phyloP scores from a whole-genome alignment of 2,329 filamentous ascomycete species.

The Xylariales sp. region DNA sequence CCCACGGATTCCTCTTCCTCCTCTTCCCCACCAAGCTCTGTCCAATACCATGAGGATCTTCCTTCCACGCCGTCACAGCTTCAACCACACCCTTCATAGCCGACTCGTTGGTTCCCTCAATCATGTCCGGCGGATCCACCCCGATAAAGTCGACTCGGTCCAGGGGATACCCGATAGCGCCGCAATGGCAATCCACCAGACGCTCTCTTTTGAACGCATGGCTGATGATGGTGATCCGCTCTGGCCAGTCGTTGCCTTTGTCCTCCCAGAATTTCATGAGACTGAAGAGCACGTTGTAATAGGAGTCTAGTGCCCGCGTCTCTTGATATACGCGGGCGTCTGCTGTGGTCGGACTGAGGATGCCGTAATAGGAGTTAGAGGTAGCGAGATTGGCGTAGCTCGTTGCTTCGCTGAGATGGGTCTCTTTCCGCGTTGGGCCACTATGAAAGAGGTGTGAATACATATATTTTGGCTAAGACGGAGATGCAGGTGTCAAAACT shows the following conservation, averaged over 20 bases:
- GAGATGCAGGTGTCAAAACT: too few species aligned
- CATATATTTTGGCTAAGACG: background rate
- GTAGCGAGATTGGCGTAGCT: slow-evolving; percentile 55
- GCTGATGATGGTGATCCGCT: slow-evolving; percentile 57
- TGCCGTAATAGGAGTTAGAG: slow-evolving; percentile 41
- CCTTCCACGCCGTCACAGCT: slow-evolving; percentile 44
- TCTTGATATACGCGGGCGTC: slow-evolving; percentile 53
- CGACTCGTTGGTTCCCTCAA: slow-evolving; percentile 29
- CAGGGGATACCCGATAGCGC: slow-evolving; percentile 52
- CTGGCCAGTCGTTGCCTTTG: slow-evolving; percentile 46
- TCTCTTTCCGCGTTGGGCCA: slow-evolving; percentile 57
- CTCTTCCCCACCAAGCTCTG: slow-evolving; percentile 43
- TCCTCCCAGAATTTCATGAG: slow-evolving; percentile 54
- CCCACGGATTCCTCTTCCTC: slow-evolving; percentile 45
- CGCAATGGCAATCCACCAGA: slow-evolving; percentile 60
- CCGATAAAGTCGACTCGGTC: slow-evolving; percentile 50
- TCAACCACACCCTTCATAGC: slow-evolving; percentile 37
- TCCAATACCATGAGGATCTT: slow-evolving; percentile 48
- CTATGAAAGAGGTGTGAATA: slow-evolving; percentile 30
- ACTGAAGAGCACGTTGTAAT: slow-evolving; percentile 78
- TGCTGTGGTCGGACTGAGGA: slow-evolving; percentile 21
- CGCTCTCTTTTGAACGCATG: slow-evolving; percentile 65
- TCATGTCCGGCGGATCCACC: slow-evolving; percentile 56
- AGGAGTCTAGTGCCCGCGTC: slow-evolving; percentile 74
- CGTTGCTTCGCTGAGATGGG: slow-evolving; percentile 52